Evolutionary conservation across 1,139 yeast genomes (phyloP).

Genomic region (Pneumocystis wakefieldiae): DNA sequence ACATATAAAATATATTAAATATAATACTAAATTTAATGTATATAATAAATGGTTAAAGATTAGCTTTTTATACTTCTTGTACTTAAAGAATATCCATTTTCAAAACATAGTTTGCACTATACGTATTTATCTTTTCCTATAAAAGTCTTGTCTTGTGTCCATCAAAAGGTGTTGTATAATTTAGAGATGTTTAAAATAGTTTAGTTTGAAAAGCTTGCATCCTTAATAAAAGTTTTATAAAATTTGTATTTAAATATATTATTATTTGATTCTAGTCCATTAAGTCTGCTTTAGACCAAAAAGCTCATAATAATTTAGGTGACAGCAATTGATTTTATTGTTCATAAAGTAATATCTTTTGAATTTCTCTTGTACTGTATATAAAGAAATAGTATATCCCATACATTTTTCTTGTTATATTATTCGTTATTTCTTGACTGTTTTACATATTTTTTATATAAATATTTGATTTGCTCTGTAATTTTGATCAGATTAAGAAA

Average conservation of each 20-base stretch:
- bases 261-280: too few relatives aligned
- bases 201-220: not conserved
- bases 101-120: constrained; percentile 21
- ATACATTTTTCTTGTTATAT: constrained; percentile 10
- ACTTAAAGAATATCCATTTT: constrained; percentile 20
- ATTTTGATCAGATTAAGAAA: not conserved
- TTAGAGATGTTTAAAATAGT: not conserved
- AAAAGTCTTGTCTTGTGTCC: not conserved
- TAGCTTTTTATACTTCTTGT: constrained; percentile 23
- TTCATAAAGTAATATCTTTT: constrained; percentile 22
- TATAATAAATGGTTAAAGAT: constrained; percentile 4
- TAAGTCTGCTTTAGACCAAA: too few relatives aligned
- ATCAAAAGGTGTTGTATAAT: not conserved
- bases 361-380: constrained; percentile 20
- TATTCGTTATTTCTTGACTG: not conserved
- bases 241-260: too few relatives aligned
- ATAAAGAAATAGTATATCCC: constrained; percentile 24
- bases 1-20: not conserved
- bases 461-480: not conserved
- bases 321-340: constrained; percentile 20
- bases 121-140: constrained; percentile 17
- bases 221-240: too few relatives aligned
- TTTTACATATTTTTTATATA: not conserved
- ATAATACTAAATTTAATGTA: not conserved
- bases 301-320: too few relatives aligned